Base-by-base conservation (phyloP, 2,329 filamentous ascomycete species). In the Colletotrichum echinochloae region DNA sequence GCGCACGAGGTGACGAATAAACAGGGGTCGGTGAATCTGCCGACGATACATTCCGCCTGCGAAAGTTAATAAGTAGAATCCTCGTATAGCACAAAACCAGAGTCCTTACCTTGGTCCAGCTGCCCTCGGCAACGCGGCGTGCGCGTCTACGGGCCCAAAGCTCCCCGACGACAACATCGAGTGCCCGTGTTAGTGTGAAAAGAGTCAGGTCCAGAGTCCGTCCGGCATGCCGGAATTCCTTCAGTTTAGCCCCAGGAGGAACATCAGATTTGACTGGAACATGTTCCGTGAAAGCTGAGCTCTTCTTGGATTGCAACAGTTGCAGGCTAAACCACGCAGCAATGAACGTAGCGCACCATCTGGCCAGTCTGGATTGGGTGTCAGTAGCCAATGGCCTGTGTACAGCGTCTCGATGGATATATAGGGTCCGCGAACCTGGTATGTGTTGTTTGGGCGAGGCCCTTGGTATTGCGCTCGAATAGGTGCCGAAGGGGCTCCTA, bases 191-290 rank as follows among this genome's bases (percentile, higher is more conserved):
- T 55, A 88, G 84, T 14, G 92, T 89, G 77, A 96, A 95, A n/a
- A 97, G 83, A 0, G 93, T 95, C 39, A 97, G 84, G 77, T 97
- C 94, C 71, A 97, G 86, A 1, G 94, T 95, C 74, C 91, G 89
- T 54, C 94, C 94, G 14, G 91, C 92, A 71, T 81, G 76, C 33
- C 64, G 70, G 52, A 79, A 76, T 18, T 76, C 76, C 52, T 75
- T 75, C 65, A 76, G 74, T 69, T 77, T 72, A n/a, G 72, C 72
- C 44, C 71, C 73, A 16, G 77, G 73, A 23, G 77, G 70, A 18
- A 73, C 73, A 48, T 78, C 76, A 3, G 77, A 74, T 71, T 79
- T 77, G 56, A 75, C 73, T 33, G 78, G 73, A 3, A 80, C 74
- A 16, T 78, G 80, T 57, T 86, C 82, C 6, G 83, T 80, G 72